Base-by-base conservation (phyloP, 305 asterid species). In the Caryopteris hybrid region DNA sequence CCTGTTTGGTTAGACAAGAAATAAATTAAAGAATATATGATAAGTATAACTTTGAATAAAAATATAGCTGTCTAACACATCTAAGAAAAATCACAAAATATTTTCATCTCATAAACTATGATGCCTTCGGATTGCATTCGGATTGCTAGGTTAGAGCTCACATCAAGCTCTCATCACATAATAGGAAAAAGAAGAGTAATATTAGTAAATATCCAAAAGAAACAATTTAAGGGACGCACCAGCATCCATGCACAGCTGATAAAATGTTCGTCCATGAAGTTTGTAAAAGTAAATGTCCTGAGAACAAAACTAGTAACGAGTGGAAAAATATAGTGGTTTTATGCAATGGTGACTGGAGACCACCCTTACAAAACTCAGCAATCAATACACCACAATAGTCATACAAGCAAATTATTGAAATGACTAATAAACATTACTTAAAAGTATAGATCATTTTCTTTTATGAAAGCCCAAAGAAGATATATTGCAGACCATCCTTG, bases 1-100 rank as follows among this genome's bases (percentile, higher is more conserved):
- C 91, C 98, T 94, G 74, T 60, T 69, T 48, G 65, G 59, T 78
- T 41, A 33, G 36, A 68, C 21, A 50, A 33, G 13, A 12, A 52
- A 9, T 36, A 3, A 34, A 75, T 56, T 50, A 33, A 38, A 43
- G 27, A 23, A 57, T 16, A 69, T 29, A 23, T 33, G 8, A 20
- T 22, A 39, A 50, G 8, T 52, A 6, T 46, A 51, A 58, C 10
- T 7, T 52, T 22, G 58, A 14, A 69, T 2, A 61, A 43, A 8
- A 14, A 29, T 7, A 25, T 33, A 64, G 46, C 2, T 56, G n/a
- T 42, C 22, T 50, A 68, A 47, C 18, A 16, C 27, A 57, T 62
- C 18, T 5, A 31, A 42, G 33, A 46, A 47, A 50, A 51, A 57
- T n/a, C 22, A 48, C 17, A 9, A 29, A 13, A 22, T 27, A 55